Conservation (phyloP, 345 rosid species). For the Sonneratia caseolaris region DNA sequence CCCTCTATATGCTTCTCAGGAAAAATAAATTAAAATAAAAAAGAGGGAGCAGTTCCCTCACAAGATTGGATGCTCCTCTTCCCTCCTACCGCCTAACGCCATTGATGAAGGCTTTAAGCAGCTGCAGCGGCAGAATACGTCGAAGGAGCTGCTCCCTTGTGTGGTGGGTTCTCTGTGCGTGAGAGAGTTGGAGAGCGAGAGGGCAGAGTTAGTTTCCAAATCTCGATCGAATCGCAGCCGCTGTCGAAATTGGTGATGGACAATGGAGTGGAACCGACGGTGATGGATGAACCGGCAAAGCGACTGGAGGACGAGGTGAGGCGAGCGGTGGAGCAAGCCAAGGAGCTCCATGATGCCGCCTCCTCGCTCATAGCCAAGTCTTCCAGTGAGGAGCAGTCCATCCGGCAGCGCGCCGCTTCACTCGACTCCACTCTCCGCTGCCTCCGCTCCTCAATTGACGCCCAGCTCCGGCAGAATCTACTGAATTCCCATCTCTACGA, state of each 20-base stretch:
- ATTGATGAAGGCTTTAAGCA: not conserved
- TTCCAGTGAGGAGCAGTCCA: slow-evolving; percentile 55
- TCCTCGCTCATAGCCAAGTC: slow-evolving; percentile 42
- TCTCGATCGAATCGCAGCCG: not conserved
- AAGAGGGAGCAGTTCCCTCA: not conserved
- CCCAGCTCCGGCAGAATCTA: slow-evolving; percentile 25
- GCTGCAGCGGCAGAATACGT: not conserved
- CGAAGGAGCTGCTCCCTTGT: not conserved
- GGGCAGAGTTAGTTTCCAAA: not conserved
- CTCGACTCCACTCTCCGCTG: slow-evolving; percentile 65
- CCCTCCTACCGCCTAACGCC: slow-evolving; percentile 1
- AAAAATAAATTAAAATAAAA: too few relatives aligned
- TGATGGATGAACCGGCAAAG: slow-evolving; percentile 13
- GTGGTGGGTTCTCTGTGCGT: not conserved
- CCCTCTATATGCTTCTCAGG: too few relatives aligned
- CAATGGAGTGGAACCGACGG: slow-evolving; percentile 7
- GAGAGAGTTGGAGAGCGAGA: not conserved
- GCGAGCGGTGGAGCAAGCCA: slow-evolving; percentile 54
- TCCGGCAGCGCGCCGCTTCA: slow-evolving; percentile 57
- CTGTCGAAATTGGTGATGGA: not conserved
- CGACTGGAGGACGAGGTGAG: slow-evolving; percentile 60
- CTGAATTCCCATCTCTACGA: slow-evolving; percentile 45
- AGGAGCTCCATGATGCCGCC: slow-evolving; percentile 69
- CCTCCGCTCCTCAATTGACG: slow-evolving; percentile 34
- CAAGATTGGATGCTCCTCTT: not conserved